These are phyloP conservation scores for Mucor irregularis DNA, from an alignment of 371 early-diverging fungal genomes.

Conservation along the genomic window DNA sequence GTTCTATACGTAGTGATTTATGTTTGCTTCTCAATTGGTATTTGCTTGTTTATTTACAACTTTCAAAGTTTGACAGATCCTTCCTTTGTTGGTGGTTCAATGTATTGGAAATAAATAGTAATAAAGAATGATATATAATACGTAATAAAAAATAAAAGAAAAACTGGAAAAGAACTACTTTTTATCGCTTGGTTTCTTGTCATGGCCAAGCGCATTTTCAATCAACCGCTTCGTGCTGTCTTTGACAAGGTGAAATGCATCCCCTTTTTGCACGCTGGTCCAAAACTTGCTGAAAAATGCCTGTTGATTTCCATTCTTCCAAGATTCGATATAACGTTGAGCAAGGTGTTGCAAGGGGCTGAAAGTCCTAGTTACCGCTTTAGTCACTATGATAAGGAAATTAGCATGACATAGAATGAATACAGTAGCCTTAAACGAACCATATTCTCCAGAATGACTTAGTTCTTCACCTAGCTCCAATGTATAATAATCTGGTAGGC, in stretches of 20 bases:
- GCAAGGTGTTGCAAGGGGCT: constrained; percentile 20
- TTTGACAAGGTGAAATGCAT: constrained; percentile 37
- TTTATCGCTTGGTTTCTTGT: constrained; percentile 28
- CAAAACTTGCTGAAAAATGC: constrained; percentile 35
- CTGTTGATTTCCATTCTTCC: constrained; percentile 37
- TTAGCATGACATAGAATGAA: neutral
- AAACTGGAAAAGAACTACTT: constrained; percentile 9
- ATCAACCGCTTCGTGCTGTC: constrained; percentile 30
- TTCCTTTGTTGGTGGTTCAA: constrained; percentile 4
- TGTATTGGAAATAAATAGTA: constrained; percentile 22
- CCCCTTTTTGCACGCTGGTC: constrained; percentile 32
- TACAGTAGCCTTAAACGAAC: neutral
- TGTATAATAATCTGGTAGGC: constrained; percentile 18
- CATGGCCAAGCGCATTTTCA: constrained; percentile 23
- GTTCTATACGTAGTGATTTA: constrained; percentile 13
- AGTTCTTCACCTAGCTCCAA: constrained; percentile 21
- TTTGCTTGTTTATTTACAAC: constrained; percentile 14
- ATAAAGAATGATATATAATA: no score
- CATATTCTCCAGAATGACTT: constrained; percentile 16
- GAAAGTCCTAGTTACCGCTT: constrained; percentile 16
- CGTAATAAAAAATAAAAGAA: no score
- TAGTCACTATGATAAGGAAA: constrained; percentile 10
- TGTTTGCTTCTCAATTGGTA: constrained; percentile 17
- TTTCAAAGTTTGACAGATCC: constrained; percentile 8
- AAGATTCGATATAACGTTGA: constrained; percentile 30